Base-by-base conservation (phyloP, 2,329 filamentous ascomycete genomes). In the Pseudogymnoascus sp. region DNA sequence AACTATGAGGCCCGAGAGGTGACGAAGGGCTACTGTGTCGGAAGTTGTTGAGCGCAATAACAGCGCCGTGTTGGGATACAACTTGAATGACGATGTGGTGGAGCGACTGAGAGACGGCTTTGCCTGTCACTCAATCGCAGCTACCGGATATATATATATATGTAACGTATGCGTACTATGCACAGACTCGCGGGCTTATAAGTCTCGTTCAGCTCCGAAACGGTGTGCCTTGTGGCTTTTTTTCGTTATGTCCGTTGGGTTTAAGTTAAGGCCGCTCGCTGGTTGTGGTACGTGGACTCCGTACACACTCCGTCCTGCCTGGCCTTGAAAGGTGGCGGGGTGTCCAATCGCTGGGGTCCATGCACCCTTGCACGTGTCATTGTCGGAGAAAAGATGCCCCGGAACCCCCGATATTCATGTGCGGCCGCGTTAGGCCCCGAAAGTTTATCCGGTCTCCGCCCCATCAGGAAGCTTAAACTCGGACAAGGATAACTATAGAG, bases 51-150 rank as follows among this genome's bases (percentile, higher is more conserved):
- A 69, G 70, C 72, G 71, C 71, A 72, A 61, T 42, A 72, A 59
- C 35, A 72, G 70, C 71, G 70, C 71, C 61, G 72, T 64, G 63
- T 70, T 64, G 66, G 68, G 67, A 67, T 69, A 68, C 75, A 78
- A 74, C 62, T 71, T 76, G 72, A 71, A 67, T 59, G 64, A 65
- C 50, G 50, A 26, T 33, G 29, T 6, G 50, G 61, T 44, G 37
- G 42, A 37, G 26, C 33, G 46, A 60, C 37, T 60, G 70, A 68
- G 69, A 71, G 65, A 65, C 64, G 67, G 66, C 19, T 29, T 46
- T 56, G 19, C 29, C 50, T 13, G 50, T 56, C 50, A 56, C 50
- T 56, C 50, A 35, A 56, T 56, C 50, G 50, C 50, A 29, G 35
- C 63, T 64, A 63, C 66, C 71, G 66, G 69, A 44, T 50, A 62